These are phyloP conservation scores for Termitomyces sp. DNA, from an alignment of 768 basidiomycete genomes.

Conservation along the genomic window DNA sequence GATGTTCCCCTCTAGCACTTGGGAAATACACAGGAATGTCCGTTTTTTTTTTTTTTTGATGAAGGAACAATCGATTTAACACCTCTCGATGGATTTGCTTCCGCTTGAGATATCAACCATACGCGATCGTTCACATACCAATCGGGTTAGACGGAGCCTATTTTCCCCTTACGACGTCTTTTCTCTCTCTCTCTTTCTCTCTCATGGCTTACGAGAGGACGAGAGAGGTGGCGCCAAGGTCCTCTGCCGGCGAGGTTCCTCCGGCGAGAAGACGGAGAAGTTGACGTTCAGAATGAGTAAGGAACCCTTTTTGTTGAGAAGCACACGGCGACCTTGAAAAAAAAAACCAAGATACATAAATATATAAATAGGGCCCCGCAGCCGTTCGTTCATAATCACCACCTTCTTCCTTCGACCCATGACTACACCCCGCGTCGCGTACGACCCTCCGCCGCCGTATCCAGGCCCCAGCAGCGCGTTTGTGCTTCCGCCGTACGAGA, in stretches of 20 bases:
- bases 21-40: not conserved
- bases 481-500: constrained; percentile 3
- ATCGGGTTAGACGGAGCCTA: not conserved
- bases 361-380: not conserved
- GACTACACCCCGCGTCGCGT: not conserved
- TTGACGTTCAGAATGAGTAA: not conserved
- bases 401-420: not conserved
- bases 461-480: not conserved
- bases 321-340: not conserved
- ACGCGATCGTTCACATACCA: not conserved
- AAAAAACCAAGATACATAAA: no score
- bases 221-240: not conserved
- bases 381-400: not conserved
- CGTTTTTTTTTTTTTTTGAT: no score
- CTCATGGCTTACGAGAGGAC: no score
- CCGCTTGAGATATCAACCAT: not conserved
- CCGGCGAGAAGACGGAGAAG: not conserved
- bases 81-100: not conserved
- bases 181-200: no score
- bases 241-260: no score
- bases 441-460: constrained; percentile 1
- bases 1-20: not conserved
- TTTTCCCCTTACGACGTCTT: not conserved
- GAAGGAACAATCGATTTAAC: not conserved
- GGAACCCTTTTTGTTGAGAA: constrained; percentile 1